Conservation (phyloP, 2,329 filamentous ascomycete genomes). For the Aspergillus aculeatinus region DNA sequence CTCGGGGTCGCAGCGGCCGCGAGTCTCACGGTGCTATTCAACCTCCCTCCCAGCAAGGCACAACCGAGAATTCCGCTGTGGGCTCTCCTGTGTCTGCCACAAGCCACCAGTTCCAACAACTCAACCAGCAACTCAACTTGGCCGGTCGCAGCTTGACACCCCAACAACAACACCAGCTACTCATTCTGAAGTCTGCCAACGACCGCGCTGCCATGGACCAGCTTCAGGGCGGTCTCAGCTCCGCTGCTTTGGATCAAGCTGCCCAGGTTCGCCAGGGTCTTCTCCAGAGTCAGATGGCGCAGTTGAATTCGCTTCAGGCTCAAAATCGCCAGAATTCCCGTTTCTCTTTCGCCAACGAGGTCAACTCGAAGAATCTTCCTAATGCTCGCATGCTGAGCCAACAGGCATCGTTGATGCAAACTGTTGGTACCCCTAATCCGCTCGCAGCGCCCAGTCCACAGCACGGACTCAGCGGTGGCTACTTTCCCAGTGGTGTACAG, state of each 20-base stretch:
- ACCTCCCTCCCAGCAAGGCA: conserved; percentile 70
- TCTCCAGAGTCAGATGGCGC: conserved; percentile 49
- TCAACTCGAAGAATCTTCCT: conserved; percentile 52
- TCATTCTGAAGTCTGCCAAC: conserved; percentile 59
- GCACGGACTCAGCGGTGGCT: conserved; percentile 59
- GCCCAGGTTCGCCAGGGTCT: conserved; percentile 45
- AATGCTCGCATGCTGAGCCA: conserved; percentile 59
- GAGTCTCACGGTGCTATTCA: conserved; percentile 68
- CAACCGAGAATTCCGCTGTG: conserved; percentile 43
- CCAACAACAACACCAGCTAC: conserved; percentile 72
- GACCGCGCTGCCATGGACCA: conserved; percentile 60
- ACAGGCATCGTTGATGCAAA: conserved; percentile 45
- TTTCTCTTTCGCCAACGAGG: conserved; percentile 82
- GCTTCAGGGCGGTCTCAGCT: conserved; percentile 31
- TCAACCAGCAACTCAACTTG: conserved; percentile 61
- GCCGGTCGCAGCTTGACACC: conserved; percentile 74
- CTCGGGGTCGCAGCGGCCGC: conserved; percentile 48
- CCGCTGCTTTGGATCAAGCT: conserved; percentile 41
- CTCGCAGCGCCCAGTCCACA: conserved; percentile 40
- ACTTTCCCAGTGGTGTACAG: conserved; percentile 81
- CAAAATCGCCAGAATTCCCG: conserved; percentile 83
- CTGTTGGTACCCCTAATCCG: conserved; percentile 35
- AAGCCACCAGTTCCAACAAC: conserved; percentile 50
- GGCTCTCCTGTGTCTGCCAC: conserved; percentile 42
- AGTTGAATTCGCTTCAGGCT: conserved; percentile 58